These are phyloP conservation scores for Sclerotinia spermophila DNA, from an alignment of 2,329 filamentous ascomycete species.

Conservation along the genomic window DNA sequence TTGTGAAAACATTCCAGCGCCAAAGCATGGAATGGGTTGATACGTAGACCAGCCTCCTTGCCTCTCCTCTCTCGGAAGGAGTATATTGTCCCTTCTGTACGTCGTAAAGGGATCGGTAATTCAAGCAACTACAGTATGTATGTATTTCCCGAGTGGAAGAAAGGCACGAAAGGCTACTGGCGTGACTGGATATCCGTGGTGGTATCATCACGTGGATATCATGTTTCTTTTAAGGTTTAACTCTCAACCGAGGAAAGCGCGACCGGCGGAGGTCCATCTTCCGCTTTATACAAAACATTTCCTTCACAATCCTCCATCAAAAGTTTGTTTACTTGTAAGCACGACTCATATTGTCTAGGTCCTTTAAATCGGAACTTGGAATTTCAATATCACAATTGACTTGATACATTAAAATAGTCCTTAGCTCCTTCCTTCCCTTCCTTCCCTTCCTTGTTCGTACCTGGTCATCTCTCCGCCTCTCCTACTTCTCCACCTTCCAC, in stretches of 20 bases:
- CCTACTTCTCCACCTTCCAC: slow-evolving; percentile 9
- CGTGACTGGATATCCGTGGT: no score
- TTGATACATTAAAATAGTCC: background rate
- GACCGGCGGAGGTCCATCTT: background rate
- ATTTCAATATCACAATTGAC: background rate
- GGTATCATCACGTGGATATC: background rate
- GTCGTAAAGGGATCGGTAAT: background rate
- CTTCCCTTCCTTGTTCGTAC: background rate
- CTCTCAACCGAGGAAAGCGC: slow-evolving; percentile 1
- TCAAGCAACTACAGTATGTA: no score
- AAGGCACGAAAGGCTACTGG: background rate
- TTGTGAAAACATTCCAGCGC: background rate
- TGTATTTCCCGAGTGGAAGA: background rate
- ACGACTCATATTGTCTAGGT: background rate
- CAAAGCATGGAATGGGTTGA: background rate
- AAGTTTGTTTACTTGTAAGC: background rate
- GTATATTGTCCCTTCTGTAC: no score
- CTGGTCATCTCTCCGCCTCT: background rate
- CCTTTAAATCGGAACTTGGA: background rate
- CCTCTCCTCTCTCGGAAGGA: no score
- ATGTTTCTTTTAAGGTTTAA: background rate
- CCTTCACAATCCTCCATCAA: background rate
- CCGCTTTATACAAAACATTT: background rate
- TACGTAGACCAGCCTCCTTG: background rate
- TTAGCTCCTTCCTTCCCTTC: background rate